Percentiles rank a stretch among this genome's conserved stretches.
Evolutionary conservation across 495 filamentous ascomycete species (phyloP).

Genomic region (Podospora pseudopauciseta): DNA sequence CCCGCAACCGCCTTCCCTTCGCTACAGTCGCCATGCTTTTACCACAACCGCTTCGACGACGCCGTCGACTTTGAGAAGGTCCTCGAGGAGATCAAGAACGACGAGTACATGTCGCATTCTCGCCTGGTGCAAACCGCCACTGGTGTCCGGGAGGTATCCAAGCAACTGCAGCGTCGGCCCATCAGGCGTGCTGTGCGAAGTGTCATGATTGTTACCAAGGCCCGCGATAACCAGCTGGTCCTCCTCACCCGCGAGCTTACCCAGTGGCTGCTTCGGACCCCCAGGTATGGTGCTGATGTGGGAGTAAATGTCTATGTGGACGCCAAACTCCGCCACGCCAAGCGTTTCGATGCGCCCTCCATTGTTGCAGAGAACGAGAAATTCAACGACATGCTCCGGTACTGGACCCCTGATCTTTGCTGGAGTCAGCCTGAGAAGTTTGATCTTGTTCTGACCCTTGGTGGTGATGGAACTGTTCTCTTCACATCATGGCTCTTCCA

Average conservation of each 20-base stretch:
- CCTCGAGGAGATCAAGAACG: conserved; percentile 85
- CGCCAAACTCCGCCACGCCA: conserved; percentile 78
- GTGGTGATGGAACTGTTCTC: conserved; percentile 87
- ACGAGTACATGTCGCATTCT: conserved; percentile 88
- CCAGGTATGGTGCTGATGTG: conserved; percentile 70
- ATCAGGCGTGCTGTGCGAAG: conserved; percentile 83
- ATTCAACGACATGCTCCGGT: conserved; percentile 74
- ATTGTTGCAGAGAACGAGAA: conserved; percentile 67
- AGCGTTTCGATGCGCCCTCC: conserved; percentile 75
- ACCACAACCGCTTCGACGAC: conserved; percentile 93
- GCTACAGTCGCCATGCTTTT: conserved; percentile 90
- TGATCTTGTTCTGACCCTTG: conserved; percentile 86
- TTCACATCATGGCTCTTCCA: conserved; percentile 95
- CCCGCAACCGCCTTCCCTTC: conserved; percentile 61
- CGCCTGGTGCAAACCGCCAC: conserved; percentile 91
- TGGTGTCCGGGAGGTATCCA: conserved; percentile 88
- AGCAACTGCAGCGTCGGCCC: conserved; percentile 83
- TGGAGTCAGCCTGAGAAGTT: conserved; percentile 86
- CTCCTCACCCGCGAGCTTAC: conserved; percentile 79
- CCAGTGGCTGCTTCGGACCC: conserved; percentile 80
- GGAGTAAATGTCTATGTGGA: conserved; percentile 94
- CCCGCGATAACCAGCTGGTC: conserved; percentile 84
- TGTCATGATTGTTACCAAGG: conserved; percentile 97
- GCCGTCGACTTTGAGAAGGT: conserved; percentile 94
- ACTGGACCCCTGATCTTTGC: conserved; percentile 94